phyloP scores from a whole-genome alignment of 1,139 yeast genomes.

The Kodamaea ohmeri region DNA sequence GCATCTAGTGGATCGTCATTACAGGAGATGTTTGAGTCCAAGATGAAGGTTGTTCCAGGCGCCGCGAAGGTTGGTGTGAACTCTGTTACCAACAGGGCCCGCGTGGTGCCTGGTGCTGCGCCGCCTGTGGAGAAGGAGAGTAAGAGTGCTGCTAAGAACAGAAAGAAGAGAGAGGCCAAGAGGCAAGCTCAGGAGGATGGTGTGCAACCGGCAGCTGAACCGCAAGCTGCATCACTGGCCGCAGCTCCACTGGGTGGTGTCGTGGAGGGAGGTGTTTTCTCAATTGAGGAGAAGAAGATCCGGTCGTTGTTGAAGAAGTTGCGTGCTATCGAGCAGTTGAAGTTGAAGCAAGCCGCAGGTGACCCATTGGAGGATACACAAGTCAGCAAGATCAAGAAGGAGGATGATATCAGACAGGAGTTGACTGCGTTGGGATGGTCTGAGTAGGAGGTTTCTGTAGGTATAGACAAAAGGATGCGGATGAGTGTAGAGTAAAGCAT shows the following conservation, averaged over 20 bases:
- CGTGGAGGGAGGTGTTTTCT: slow-evolving; percentile 60
- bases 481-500: no score
- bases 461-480: no score
- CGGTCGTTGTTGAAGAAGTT: slow-evolving; percentile 87
- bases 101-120: slow-evolving; percentile 44
- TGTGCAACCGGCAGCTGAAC: slow-evolving; percentile 10
- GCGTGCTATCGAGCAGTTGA: slow-evolving; percentile 88
- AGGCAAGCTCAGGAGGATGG: slow-evolving; percentile 35
- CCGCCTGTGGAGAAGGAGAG: slow-evolving; percentile 45
- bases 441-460: slow-evolving; percentile 13
- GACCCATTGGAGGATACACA: slow-evolving; percentile 92
- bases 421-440: slow-evolving; percentile 73
- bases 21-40: slow-evolving; percentile 50
- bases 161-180: slow-evolving; percentile 75
- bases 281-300: slow-evolving; percentile 86
- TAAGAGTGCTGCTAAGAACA: slow-evolving; percentile 69
- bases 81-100: slow-evolving; percentile 25
- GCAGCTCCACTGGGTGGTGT: slow-evolving; percentile 24
- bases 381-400: slow-evolving; percentile 82
- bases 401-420: slow-evolving; percentile 73
- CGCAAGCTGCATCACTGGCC: slow-evolving; percentile 13
- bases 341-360: slow-evolving; percentile 79
- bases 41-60: slow-evolving; percentile 22
- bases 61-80: slow-evolving; percentile 23
- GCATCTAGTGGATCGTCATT: slow-evolving; percentile 51